phyloP scores from a whole-genome alignment of 352 stramenopile genomes.

The Globisporangium okanoganense region DNA sequence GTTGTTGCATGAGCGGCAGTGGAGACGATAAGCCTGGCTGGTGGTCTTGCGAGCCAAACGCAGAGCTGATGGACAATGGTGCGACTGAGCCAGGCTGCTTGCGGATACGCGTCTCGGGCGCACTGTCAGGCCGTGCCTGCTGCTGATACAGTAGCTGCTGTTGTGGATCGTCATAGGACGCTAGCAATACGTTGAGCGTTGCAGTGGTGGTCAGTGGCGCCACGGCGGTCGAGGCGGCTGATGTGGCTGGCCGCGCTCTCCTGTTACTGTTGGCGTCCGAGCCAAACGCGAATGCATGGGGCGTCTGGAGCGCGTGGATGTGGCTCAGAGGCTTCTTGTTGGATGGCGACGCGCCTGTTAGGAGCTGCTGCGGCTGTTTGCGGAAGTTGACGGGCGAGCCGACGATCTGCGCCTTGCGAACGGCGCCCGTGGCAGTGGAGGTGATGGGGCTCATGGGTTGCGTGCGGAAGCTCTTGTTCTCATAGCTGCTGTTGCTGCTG shows the following conservation, averaged over 20 bases:
- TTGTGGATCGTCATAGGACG: slow-evolving; percentile 6
- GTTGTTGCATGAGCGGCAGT: slow-evolving; percentile 1
- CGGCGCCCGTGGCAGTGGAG: not conserved
- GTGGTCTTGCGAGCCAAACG: not conserved
- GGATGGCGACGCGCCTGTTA: not conserved
- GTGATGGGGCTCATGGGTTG: not conserved
- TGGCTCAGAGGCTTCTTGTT: not conserved
- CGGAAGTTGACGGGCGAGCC: slow-evolving; percentile 13
- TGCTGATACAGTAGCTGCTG: not conserved
- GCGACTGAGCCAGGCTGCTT: slow-evolving; percentile 4
- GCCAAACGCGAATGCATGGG: not conserved
- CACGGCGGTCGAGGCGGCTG: not conserved
- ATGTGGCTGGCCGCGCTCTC: not conserved
- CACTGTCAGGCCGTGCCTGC: slow-evolving; percentile 5
- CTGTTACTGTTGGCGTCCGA: not conserved
- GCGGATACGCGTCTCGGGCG: slow-evolving; percentile 2
- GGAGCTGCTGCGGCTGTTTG: slow-evolving; percentile 3
- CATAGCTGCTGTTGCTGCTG: not conserved
- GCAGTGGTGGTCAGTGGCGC: slow-evolving; percentile 22
- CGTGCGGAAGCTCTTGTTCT: not conserved
- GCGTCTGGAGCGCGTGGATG: not conserved
- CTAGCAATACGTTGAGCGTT: slow-evolving; percentile 37
- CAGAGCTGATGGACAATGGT: not conserved
- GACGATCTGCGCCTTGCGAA: slow-evolving; percentile 7
- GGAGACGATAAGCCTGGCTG: not conserved